phyloP scores from a whole-genome alignment of 371 early-diverging fungal genomes.

The Apophysomyces sp. region DNA sequence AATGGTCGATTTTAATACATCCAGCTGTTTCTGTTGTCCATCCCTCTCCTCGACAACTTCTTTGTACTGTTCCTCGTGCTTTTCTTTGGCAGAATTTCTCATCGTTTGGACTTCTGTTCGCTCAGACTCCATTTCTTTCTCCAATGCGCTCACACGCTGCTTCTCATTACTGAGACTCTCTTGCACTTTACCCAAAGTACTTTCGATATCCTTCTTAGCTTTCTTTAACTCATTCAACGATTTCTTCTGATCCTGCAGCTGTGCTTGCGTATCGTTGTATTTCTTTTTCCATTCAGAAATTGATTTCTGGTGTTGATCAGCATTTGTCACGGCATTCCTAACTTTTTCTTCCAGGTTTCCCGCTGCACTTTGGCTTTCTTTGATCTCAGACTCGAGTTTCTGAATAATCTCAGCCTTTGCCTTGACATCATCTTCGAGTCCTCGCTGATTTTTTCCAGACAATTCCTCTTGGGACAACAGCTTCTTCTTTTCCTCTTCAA shows the following conservation, averaged over 20 bases:
- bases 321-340: background rate
- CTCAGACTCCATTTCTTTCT: background rate
- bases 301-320: background rate
- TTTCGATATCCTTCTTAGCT: background rate
- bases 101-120: background rate
- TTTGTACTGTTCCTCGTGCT: background rate
- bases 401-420: background rate
- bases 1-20: background rate
- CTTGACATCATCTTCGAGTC: background rate
- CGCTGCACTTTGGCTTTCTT: background rate
- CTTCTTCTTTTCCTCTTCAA: background rate
- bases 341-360: background rate
- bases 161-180: background rate
- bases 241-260: background rate
- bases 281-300: background rate
- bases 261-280: background rate
- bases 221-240: background rate
- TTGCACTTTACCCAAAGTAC: background rate
- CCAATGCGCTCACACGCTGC: background rate
- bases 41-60: background rate
- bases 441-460: background rate
- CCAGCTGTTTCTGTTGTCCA: background rate
- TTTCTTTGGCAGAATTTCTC: background rate
- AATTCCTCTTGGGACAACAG: background rate
- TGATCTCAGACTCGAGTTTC: background rate